These are phyloP conservation scores for bread wheat (Triticum aestivum) DNA, from an alignment of 176 grass and related monocot species.

Conservation along the genomic window IWGSC_CS_RefSeq_v2.1 NC_057804.1:260853151-260853650, in stretches of 20 bases:
- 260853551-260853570: background rate
- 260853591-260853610: conserved; percentile 23
- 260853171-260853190: too few relatives aligned
- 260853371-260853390: conserved; percentile 58
- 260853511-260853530: conserved; percentile 29
- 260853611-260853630: conserved; percentile 58
- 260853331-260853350: background rate
- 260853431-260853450: too few relatives aligned
- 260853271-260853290: conserved; percentile 27
- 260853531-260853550: background rate
- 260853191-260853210: too few relatives aligned
- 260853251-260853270: background rate
- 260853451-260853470: too few relatives aligned
- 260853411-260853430: too few relatives aligned
- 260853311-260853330: background rate
- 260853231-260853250: background rate
- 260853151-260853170: too few relatives aligned
- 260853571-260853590: conserved; percentile 67
- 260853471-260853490: too few relatives aligned
- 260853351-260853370: conserved; percentile 22
- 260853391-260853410: background rate
- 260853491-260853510: too few relatives aligned
- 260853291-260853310: background rate
- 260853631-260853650: background rate
- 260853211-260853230: background rate